Percentiles rank a stretch among this genome's conserved stretches.
These are phyloP conservation scores for Pyrus betulifolia DNA, from an alignment of 306 rosid species.

Conservation along the genomic window DNA sequence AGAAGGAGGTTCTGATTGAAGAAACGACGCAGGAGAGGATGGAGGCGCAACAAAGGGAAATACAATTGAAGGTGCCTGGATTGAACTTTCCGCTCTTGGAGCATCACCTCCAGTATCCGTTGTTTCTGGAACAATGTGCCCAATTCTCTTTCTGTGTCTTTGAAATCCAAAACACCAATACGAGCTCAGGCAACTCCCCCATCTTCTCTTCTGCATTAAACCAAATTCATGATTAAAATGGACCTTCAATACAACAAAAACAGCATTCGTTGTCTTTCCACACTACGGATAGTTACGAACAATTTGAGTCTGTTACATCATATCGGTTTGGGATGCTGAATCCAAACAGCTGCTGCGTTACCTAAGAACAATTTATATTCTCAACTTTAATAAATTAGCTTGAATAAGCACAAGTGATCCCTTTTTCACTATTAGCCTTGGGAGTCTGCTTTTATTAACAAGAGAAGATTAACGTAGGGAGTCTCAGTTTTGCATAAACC, in stretches of 20 bases:
- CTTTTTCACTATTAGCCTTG: not conserved
- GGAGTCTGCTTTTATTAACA: not conserved
- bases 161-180: conserved; percentile 71
- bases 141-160: conserved; percentile 54
- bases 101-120: conserved; percentile 23
- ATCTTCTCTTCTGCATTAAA: conserved; percentile 71
- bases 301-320: not conserved
- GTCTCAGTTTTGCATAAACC: not conserved
- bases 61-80: conserved; percentile 31
- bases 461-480: not conserved
- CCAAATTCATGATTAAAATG: conserved; percentile 4
- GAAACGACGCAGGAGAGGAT: conserved; percentile 87
- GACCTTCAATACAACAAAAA: conserved; percentile 5
- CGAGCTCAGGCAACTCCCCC: conserved; percentile 68
- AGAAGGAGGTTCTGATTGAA: conserved; percentile 95
- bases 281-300: not conserved
- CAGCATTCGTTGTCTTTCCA: conserved; percentile 2
- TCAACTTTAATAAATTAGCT: not conserved
- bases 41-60: conserved; percentile 93
- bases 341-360: not conserved
- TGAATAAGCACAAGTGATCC: not conserved
- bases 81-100: conserved; percentile 35
- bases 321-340: not conserved
- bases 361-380: not conserved
- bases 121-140: conserved; percentile 72